phyloP scores from a whole-genome alignment of 177 flowering plant genomes.

The Vitis hybrid region DNA sequence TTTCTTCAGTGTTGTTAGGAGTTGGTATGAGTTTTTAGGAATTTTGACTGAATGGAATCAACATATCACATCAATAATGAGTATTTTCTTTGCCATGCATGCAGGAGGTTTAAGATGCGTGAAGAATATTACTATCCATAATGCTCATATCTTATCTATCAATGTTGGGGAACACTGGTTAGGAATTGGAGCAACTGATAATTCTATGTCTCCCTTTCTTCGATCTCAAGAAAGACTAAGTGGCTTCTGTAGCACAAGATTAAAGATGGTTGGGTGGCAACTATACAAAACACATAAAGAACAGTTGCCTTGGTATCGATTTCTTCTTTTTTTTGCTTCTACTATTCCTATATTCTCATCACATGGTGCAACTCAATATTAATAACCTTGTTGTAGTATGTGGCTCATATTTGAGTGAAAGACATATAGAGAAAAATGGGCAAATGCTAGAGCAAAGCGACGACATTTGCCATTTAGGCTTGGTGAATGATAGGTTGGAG shows the following conservation, averaged over 20 bases:
- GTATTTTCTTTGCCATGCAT: neutral
- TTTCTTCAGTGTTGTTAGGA: neutral
- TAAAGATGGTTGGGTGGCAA: constrained; percentile 91
- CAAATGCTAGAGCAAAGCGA: no score
- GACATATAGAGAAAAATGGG: no score
- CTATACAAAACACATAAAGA: constrained; percentile 87
- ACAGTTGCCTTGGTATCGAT: constrained; percentile 73
- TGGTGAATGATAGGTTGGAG: no score
- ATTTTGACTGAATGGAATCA: neutral
- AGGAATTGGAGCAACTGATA: constrained; percentile 97
- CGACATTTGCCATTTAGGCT: no score
- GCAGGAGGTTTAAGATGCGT: constrained; percentile 80
- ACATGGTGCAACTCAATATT: neutral
- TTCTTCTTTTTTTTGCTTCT: constrained; percentile 2
- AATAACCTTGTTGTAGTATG: no score
- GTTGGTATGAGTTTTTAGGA: neutral
- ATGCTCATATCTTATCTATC: constrained; percentile 72
- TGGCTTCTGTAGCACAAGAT: constrained; percentile 65
- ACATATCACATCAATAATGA: no score
- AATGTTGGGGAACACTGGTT: constrained; percentile 97
- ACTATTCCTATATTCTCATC: neutral
- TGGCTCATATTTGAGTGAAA: no score
- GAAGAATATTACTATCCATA: constrained; percentile 89
- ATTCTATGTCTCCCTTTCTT: constrained; percentile 96
- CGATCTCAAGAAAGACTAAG: constrained; percentile 96